Percentiles rank a stretch among this genome's conserved stretches.
Evolutionary conservation across 768 basidiomycete genomes (phyloP).

Genomic region (Inosperma sp.): DNA sequence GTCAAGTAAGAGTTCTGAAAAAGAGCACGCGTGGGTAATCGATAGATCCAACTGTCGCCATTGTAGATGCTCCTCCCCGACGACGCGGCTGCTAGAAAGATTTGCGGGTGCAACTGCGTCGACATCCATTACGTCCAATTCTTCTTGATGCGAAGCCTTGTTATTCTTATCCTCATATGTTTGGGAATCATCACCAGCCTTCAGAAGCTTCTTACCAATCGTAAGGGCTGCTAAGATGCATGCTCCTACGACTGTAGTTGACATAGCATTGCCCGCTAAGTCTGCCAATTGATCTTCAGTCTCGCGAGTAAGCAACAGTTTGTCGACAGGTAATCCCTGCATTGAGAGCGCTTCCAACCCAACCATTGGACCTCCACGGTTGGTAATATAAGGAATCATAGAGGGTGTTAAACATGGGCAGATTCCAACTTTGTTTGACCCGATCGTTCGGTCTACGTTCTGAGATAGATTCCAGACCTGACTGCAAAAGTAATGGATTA

Average conservation of each 20-base stretch:
- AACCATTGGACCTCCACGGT: constrained; percentile 93
- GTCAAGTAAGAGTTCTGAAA: constrained; percentile 53
- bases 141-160: constrained; percentile 27
- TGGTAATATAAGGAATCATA: constrained; percentile 96
- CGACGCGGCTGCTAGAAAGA: constrained; percentile 47
- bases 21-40: constrained; percentile 40
- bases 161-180: constrained; percentile 66
- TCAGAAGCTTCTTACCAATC: constrained; percentile 60
- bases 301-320: constrained; percentile 87
- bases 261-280: constrained; percentile 96
- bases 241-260: constrained; percentile 91
- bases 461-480: constrained; percentile 96
- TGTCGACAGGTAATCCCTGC: constrained; percentile 92
- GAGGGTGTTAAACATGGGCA: constrained; percentile 92
- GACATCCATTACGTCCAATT: constrained; percentile 45
- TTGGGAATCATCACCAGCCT: constrained; percentile 56
- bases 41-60: constrained; percentile 68
- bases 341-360: constrained; percentile 89
- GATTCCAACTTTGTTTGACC: constrained; percentile 75
- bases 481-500: constrained; percentile 34
- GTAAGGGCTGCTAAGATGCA: constrained; percentile 82
- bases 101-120: constrained; percentile 26
- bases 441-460: constrained; percentile 90
- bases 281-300: constrained; percentile 92
- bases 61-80: constrained; percentile 66